Evolutionary conservation across 805 yeast species (phyloP), one percentile per base, ranked within the genome.

Genomic region (Pichia kluyveri): DNA sequence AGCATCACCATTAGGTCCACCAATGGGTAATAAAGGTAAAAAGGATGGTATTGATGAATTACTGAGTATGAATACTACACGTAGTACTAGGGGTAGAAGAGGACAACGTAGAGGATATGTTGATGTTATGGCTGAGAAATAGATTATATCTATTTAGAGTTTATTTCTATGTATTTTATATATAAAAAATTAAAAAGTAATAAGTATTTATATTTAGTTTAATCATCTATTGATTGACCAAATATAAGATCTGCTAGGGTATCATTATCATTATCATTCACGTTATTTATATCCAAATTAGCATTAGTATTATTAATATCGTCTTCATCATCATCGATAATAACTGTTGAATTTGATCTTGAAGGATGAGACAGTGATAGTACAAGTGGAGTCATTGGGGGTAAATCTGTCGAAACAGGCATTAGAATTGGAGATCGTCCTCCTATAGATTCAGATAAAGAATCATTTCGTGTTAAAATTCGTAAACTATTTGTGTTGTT

Each of bases 91-190:
- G 51, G 61, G 69, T 11, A 75, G 73, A 45, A 71, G 83, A 58
- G 82, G 82, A 10, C 74, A 75, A n/a, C 67, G 76, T 45, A 65
- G 70, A 54, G 71, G 79, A 6, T 83, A 83, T 57, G 86, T 83
- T 42, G 84, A 83, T 61, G 83, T 82, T 8, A 77, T 82, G 83
- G 59, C 63, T 15, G 58, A 60, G 38, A 53, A 52, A n/a, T 45
- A 38, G 32, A 23, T 19, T 15, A 14, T 34, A 27, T 8, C 8
- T 28, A 30, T 1, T 11, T 12, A 6, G 26, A 9, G 11, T n/a
- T 34, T 23, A 23, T 3, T 23, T 23, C 26, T 23, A 23, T 23
- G 26, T 23, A 23, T 23, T 23, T 23, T 23, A 23, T 23, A 19
- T 19, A 23, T 19, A 23, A 23, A 23, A 23, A 23, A 23, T 23